phyloP scores from a whole-genome alignment of 768 basidiomycete genomes.

The Glaciozyma antarctica region DNA sequence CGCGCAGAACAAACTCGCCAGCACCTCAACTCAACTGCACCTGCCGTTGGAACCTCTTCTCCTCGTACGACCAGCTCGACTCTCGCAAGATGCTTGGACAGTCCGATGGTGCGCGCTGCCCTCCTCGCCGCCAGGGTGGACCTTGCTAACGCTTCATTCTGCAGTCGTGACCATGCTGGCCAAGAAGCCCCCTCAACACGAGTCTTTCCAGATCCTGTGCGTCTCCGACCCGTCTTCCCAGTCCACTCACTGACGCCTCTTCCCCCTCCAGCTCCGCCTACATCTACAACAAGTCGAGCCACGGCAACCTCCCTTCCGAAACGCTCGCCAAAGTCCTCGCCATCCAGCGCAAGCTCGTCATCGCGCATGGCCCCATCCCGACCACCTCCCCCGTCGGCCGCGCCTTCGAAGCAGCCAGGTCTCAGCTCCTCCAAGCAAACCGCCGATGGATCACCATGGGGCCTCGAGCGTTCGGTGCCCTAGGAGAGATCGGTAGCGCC shows the following conservation, averaged over 20 bases:
- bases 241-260: background rate
- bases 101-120: slow-evolving; percentile 10
- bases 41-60: too few species aligned
- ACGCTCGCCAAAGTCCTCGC: slow-evolving; percentile 24
- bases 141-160: background rate
- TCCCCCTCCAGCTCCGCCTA: slow-evolving; percentile 4
- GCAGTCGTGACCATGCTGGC: slow-evolving; percentile 21
- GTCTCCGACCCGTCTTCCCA: background rate
- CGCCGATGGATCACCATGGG: slow-evolving; percentile 16
- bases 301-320: slow-evolving; percentile 18
- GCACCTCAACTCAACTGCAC: too few species aligned
- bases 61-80: too few species aligned
- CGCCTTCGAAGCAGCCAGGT: slow-evolving; percentile 18
- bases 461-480: slow-evolving; percentile 17
- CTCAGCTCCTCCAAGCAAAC: slow-evolving; percentile 20
- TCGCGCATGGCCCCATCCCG: background rate
- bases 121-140: background rate
- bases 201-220: slow-evolving; percentile 24
- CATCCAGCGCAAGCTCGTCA: slow-evolving; percentile 22
- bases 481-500: slow-evolving; percentile 23
- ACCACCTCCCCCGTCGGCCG: slow-evolving; percentile 1
- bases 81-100: slow-evolving; percentile 20
- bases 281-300: slow-evolving; percentile 21
- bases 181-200: slow-evolving; percentile 10
- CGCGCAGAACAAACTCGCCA: too few species aligned